Percentiles rank a stretch among this genome's conserved stretches.
These are phyloP conservation scores for Fistulinella cinereoalba DNA, from an alignment of 1,284 basidiomycete genomes.

Conservation along the genomic window DNA sequence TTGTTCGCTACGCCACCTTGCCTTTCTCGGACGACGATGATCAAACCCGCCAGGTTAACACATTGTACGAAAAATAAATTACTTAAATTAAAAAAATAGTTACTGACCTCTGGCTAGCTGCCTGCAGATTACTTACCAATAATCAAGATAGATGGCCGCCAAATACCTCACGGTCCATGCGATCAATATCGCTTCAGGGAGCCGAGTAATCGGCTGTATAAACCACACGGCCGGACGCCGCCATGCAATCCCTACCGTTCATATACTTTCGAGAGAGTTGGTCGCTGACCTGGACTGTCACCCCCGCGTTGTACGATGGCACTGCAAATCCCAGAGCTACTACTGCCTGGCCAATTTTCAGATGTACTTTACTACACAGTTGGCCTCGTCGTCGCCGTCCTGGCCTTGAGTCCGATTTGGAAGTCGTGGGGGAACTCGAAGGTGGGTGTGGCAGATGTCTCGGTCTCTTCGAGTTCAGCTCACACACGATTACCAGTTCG, in stretches of 20 bases:
- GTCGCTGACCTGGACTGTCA: neutral
- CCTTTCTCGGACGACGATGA: neutral
- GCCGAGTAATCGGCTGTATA: neutral
- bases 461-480: neutral
- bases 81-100: too few species aligned
- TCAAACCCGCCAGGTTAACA: neutral
- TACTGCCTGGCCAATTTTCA: neutral
- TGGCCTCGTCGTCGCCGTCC: neutral
- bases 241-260: neutral
- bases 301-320: neutral
- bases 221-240: neutral
- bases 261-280: neutral
- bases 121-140: neutral
- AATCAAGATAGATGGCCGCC: neutral
- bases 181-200: neutral
- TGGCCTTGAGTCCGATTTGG: neutral
- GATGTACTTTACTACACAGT: neutral
- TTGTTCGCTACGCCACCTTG: neutral
- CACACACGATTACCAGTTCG: constrained; percentile 7
- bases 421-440: neutral
- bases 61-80: neutral
- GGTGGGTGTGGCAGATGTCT: neutral
- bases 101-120: too few species aligned
- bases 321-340: neutral
- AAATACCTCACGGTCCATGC: neutral